These are phyloP conservation scores for Aspergillus glaucus DNA, from an alignment of 2,329 filamentous ascomycete species.

Conservation along the genomic window DNA sequence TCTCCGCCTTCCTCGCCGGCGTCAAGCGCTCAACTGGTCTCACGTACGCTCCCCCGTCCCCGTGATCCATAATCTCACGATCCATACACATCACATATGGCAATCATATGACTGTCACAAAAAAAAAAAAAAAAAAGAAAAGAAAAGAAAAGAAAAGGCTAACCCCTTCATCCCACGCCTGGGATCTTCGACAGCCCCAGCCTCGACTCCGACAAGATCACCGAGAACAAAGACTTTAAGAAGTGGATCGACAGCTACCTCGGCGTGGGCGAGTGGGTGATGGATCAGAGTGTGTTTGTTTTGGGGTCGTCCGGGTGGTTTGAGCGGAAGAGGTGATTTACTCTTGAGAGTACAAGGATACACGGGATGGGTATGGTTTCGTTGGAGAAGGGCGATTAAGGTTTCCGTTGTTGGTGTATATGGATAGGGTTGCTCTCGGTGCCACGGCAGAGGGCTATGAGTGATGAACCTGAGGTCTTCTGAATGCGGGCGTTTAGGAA, in stretches of 20 bases:
- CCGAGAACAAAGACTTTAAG: constrained; percentile 75
- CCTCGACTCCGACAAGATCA: constrained; percentile 78
- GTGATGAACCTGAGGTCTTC: neutral
- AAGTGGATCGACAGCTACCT: constrained; percentile 92
- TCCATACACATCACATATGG: neutral
- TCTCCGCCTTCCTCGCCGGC: constrained; percentile 92
- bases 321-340: constrained; percentile 69
- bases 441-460: neutral
- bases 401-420: neutral
- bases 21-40: constrained; percentile 96
- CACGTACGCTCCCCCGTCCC: constrained; percentile 64
- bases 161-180: constrained; percentile 25
- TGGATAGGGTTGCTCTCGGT: neutral
- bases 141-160: constrained; percentile 9
- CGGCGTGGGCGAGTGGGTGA: constrained; percentile 91
- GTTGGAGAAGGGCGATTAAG: neutral
- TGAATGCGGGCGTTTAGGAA: no score
- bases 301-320: constrained; percentile 86
- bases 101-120: neutral
- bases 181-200: constrained; percentile 50
- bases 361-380: neutral
- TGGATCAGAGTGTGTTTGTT: constrained; percentile 93
- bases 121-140: neutral
- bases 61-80: constrained; percentile 12
- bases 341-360: no score